phyloP scores from a whole-genome alignment of 202 grass and related monocot genomes.

The Musa balbisiana region DNA sequence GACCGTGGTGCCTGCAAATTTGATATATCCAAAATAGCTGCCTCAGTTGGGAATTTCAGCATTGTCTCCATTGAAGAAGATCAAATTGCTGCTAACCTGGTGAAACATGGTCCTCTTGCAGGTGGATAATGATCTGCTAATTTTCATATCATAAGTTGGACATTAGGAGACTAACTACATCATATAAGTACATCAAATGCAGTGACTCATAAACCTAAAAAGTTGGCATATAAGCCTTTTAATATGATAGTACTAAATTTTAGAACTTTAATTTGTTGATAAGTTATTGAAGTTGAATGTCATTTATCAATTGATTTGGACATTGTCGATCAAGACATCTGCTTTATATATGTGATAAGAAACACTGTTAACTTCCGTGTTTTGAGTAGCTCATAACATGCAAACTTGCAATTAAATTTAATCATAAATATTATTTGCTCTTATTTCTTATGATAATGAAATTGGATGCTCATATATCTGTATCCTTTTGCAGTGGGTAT shows the following conservation, averaged over 20 bases:
- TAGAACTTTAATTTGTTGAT: no score
- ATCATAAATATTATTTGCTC: background rate
- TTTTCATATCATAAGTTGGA: background rate
- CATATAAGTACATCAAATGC: background rate
- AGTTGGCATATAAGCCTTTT: no score
- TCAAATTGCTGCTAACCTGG: constrained; percentile 9
- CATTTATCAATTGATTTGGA: no score
- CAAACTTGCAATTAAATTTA: background rate
- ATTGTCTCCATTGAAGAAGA: background rate
- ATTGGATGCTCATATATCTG: background rate
- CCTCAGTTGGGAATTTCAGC: constrained; percentile 8
- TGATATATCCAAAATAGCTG: constrained; percentile 11
- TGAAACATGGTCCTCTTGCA: constrained; percentile 10
- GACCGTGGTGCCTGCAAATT: constrained; percentile 5
- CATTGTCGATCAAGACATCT: no score
- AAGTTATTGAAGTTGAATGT: no score
- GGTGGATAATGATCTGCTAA: background rate
- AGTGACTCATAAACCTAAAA: background rate
- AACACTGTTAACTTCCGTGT: no score
- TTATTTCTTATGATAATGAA: background rate
- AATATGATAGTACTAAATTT: no score
- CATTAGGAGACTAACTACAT: background rate
- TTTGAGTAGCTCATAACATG: no score
- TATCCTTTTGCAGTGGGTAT: constrained; percentile 10
- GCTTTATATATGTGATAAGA: no score